A percentile compares a stretch with the other conserved stretches of the same genome.
Conservation (phyloP, 2,329 filamentous ascomycete genomes). For the Hymenoscyphus albidus region DNA sequence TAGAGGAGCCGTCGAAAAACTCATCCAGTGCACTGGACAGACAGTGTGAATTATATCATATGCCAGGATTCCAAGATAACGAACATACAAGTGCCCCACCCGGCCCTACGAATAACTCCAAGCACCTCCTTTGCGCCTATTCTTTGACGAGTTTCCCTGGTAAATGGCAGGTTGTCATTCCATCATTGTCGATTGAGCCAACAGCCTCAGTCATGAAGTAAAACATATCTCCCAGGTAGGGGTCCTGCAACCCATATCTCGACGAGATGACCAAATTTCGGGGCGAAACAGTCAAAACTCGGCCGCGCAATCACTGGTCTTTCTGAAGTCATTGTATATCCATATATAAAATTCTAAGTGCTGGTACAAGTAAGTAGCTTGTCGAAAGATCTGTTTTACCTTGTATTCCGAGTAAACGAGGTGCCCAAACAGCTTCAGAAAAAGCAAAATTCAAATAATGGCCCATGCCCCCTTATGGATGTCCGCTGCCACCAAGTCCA, state of each 20-base stretch:
- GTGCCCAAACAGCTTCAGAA: not conserved
- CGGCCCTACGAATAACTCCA: not conserved
- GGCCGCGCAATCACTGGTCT: not conserved
- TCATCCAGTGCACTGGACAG: not conserved
- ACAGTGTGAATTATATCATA: not conserved
- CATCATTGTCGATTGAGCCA: not conserved
- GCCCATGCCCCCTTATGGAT: not conserved
- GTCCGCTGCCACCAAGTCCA: slow-evolving; percentile 13
- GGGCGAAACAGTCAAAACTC: not conserved
- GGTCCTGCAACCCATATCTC: not conserved
- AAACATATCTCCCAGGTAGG: not conserved
- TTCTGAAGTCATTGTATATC: not conserved
- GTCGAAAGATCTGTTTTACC: not conserved
- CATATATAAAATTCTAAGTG: not conserved
- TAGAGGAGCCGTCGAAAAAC: not conserved
- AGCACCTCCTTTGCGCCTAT: slow-evolving; percentile 1
- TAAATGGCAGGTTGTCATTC: not conserved
- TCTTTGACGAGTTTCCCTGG: not conserved
- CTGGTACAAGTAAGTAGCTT: not conserved
- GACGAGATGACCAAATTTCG: not conserved
- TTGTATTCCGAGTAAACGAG: not conserved
- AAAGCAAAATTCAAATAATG: slow-evolving; percentile 4
- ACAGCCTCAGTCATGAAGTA: slow-evolving; percentile 7
- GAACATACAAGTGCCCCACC: not conserved
- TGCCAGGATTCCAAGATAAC: not conserved